Evolutionary conservation across 2,329 filamentous ascomycete species (phyloP).

Genomic region (Septoria linicola): DNA sequence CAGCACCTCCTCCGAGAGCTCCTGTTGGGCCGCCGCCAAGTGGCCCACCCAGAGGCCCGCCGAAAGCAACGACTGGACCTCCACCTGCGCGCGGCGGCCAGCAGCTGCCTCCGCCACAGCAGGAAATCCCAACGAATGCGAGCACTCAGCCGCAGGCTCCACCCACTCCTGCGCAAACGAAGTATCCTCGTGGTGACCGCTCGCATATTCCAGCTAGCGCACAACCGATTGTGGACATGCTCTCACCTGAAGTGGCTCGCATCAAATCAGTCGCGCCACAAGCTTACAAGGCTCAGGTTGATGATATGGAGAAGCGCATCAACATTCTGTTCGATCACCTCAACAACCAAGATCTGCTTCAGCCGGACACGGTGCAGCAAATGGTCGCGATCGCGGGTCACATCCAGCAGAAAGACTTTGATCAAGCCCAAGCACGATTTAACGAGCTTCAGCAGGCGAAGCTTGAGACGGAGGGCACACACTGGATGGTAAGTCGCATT

Average conservation of each 20-base stretch:
- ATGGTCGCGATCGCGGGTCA: conserved; percentile 56
- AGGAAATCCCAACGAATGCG: conserved; percentile 15
- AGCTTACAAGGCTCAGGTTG: conserved; percentile 84
- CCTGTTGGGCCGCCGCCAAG: conserved; percentile 44
- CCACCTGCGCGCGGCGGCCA: conserved; percentile 33
- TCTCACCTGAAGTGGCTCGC: conserved; percentile 81
- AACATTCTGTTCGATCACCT: conserved; percentile 92
- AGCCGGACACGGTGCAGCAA: conserved; percentile 71
- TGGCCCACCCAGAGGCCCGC: conserved; percentile 46
- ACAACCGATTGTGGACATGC: conserved; percentile 74
- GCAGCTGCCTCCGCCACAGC: conserved; percentile 19
- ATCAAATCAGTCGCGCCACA: conserved; percentile 81
- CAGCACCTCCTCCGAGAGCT: conserved; percentile 38
- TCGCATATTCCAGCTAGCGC: conserved; percentile 80
- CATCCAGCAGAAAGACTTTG: conserved; percentile 45
- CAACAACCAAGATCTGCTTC: conserved; percentile 90
- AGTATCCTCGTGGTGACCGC: conserved; percentile 68
- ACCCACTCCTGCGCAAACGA: conserved; percentile 23
- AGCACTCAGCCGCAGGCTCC: conserved; percentile 13
- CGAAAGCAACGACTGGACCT: conserved; percentile 24
- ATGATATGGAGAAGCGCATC: conserved; percentile 89
- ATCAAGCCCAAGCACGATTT: conserved; percentile 46
- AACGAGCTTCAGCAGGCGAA: conserved; percentile 50
- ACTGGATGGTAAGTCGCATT: conserved; percentile 51
- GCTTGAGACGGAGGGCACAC: conserved; percentile 48